Evolutionary conservation across 306 rosid species (phyloP).

Genomic region (Prinsepia uniflora): DNA sequence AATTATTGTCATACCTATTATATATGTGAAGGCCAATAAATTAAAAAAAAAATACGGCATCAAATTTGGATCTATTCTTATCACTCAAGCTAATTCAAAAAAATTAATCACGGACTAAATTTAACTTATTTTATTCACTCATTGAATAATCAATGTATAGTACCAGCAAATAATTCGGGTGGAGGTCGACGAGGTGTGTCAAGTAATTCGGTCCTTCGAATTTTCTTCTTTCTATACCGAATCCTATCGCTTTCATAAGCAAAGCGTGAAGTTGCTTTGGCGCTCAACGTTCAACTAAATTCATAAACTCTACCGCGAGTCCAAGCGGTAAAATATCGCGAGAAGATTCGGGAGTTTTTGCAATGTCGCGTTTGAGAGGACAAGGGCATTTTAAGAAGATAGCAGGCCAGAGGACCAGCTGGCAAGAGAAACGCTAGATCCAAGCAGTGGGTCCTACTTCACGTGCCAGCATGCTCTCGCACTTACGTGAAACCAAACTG

Average conservation of each 20-base stretch:
- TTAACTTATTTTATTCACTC: too few relatives aligned
- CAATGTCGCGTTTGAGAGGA: constrained; percentile 23
- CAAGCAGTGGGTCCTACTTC: constrained; percentile 37
- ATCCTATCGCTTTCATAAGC: constrained; percentile 11
- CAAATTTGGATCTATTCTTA: too few relatives aligned
- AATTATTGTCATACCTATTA: background rate
- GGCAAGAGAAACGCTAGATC: constrained; percentile 31
- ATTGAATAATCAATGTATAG: too few relatives aligned
- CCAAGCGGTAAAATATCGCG: background rate
- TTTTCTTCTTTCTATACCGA: constrained; percentile 3
- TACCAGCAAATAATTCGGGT: too few relatives aligned
- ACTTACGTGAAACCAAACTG: background rate
- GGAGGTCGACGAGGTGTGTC: too few relatives aligned
- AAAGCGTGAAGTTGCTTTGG: constrained; percentile 12
- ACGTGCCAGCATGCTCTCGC: constrained; percentile 38
- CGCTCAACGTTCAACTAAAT: constrained; percentile 14
- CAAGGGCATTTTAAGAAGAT: background rate
- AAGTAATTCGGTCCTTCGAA: too few relatives aligned
- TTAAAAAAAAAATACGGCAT: background rate
- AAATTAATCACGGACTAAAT: too few relatives aligned
- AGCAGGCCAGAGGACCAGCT: constrained; percentile 23
- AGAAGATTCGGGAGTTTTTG: background rate
- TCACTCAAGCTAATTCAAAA: too few relatives aligned
- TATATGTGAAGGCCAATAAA: background rate
- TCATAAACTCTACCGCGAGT: constrained; percentile 8